Conservation (phyloP, 164 flowering plant genomes). For the Chimonanthus praecox region DNA sequence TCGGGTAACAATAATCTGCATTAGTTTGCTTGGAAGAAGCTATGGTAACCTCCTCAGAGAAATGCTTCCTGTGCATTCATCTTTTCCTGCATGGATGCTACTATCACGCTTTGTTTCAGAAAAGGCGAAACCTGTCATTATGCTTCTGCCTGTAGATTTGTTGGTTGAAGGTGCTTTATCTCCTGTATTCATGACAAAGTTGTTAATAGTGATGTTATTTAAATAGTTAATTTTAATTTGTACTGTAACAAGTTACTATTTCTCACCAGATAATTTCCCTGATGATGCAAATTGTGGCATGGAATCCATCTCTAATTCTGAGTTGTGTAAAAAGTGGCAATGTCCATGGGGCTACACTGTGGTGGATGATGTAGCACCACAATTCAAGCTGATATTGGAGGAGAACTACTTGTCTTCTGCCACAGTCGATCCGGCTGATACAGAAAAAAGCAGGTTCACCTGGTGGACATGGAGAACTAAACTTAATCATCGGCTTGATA, state of each 20-base stretch:
- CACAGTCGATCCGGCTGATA: slow-evolving; percentile 31
- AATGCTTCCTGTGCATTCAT: slow-evolving; percentile 35
- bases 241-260: slow-evolving; percentile 11
- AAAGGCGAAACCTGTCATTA: slow-evolving; percentile 48
- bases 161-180: slow-evolving; percentile 48
- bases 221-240: background rate
- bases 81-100: slow-evolving; percentile 61
- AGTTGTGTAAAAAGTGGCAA: slow-evolving; percentile 40
- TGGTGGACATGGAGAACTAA: slow-evolving; percentile 84
- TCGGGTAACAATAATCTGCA: slow-evolving; percentile 48
- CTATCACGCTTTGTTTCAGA: slow-evolving; percentile 57
- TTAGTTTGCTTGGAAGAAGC: slow-evolving; percentile 61
- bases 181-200: background rate
- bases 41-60: slow-evolving; percentile 39
- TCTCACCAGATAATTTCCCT: slow-evolving; percentile 28
- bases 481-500: slow-evolving; percentile 60
- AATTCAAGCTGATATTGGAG: slow-evolving; percentile 56
- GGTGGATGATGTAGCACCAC: slow-evolving; percentile 73
- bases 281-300: slow-evolving; percentile 28
- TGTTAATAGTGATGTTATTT: background rate
- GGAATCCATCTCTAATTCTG: slow-evolving; percentile 9
- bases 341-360: slow-evolving; percentile 86
- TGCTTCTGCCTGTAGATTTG: slow-evolving; percentile 59
- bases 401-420: slow-evolving; percentile 66
- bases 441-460: slow-evolving; percentile 37